Percentiles rank a stretch among this genome's conserved stretches.
Conservation (phyloP, 2,329 filamentous ascomycete genomes). For the Coniochaeta hoffmannii region DNA sequence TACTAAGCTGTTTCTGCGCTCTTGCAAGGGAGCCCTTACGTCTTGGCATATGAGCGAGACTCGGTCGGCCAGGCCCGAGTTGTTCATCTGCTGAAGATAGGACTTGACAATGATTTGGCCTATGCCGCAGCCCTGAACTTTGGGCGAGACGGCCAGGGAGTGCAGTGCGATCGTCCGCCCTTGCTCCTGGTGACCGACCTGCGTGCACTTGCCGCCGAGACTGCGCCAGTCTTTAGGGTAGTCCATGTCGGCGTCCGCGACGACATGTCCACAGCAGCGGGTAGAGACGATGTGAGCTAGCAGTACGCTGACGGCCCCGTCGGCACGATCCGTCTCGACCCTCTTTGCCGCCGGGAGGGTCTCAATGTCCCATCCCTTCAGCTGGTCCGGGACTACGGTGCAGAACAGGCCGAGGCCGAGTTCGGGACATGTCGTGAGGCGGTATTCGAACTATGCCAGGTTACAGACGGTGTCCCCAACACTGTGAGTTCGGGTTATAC, state of each 20-base stretch:
- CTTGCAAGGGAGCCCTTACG: constrained; percentile 27
- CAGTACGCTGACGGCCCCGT: constrained; percentile 52
- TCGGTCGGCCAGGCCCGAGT: constrained; percentile 60
- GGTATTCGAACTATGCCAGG: constrained; percentile 61
- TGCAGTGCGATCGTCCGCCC: constrained; percentile 75
- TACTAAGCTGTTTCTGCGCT: constrained; percentile 1
- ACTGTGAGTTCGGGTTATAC: background rate
- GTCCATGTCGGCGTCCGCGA: constrained; percentile 73
- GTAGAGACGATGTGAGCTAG: constrained; percentile 75
- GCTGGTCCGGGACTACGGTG: constrained; percentile 42
- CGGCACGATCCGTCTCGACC: constrained; percentile 51
- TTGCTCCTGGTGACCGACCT: constrained; percentile 61
- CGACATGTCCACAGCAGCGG: constrained; percentile 51
- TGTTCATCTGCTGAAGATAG: constrained; percentile 70
- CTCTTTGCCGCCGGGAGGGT: constrained; percentile 47
- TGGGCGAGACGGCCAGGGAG: constrained; percentile 71
- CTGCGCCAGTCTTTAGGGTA: constrained; percentile 59
- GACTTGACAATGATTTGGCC: constrained; percentile 67
- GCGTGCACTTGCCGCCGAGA: constrained; percentile 30
- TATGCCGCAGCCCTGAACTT: constrained; percentile 65
- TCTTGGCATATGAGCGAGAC: constrained; percentile 73
- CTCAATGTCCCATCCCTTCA: constrained; percentile 39
- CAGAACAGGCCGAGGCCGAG: constrained; percentile 77
- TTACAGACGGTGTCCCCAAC: background rate
- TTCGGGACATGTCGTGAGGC: constrained; percentile 66